A percentile compares a stretch with the other conserved stretches of the same genome.
Evolutionary conservation across 1,284 basidiomycete species (phyloP).

Genomic region (Austroboletus niveus): DNA sequence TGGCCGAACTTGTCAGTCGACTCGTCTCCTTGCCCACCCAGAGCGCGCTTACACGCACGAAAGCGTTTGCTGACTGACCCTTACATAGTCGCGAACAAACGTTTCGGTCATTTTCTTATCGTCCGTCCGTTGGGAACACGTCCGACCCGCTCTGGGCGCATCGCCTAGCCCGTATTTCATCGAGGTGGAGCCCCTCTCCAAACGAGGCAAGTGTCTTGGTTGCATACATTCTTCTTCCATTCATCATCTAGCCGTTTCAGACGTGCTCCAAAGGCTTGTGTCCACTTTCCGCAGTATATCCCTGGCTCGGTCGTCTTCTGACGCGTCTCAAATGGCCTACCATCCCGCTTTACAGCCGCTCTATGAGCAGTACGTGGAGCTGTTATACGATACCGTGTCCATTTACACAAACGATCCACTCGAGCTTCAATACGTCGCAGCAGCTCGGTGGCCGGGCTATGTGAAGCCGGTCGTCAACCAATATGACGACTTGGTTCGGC

Average conservation of each 20-base stretch:
- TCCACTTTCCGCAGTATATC: conserved; percentile 30
- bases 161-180: conserved; percentile 76
- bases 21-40: neutral
- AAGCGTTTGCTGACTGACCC: neutral
- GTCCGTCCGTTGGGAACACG: conserved; percentile 69
- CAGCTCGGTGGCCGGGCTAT: conserved; percentile 79
- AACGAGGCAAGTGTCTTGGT: conserved; percentile 49
- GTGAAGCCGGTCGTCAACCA: conserved; percentile 63
- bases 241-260: conserved; percentile 1
- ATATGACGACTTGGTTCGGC: conserved; percentile 31
- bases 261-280: conserved; percentile 33
- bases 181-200: conserved; percentile 56
- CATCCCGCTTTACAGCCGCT: conserved; percentile 55
- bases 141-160: conserved; percentile 67
- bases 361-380: conserved; percentile 64
- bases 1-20: conserved; percentile 70
- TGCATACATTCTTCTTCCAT: neutral
- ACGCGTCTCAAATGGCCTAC: conserved; percentile 39
- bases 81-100: conserved; percentile 40
- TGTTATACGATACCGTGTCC: conserved; percentile 62
- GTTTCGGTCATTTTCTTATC: conserved; percentile 68
- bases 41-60: neutral
- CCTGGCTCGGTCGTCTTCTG: conserved; percentile 20
- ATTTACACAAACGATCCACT: conserved; percentile 65
- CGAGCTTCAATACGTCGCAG: conserved; percentile 75